phyloP scores from a whole-genome alignment of 768 basidiomycete genomes.

The Rhizopogon vinicolor region DNA sequence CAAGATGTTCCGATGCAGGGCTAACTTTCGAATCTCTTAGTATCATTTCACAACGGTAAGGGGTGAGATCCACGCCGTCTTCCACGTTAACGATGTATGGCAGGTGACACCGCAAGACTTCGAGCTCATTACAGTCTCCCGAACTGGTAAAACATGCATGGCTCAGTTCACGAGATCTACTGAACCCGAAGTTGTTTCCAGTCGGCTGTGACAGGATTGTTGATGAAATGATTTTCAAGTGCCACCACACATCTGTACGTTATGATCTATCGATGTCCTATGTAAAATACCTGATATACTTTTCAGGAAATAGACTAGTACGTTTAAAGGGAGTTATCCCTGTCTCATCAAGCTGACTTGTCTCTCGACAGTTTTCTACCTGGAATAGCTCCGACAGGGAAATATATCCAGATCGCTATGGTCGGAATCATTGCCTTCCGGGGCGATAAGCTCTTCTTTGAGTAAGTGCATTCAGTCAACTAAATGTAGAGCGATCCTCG shows the following conservation, averaged over 20 bases:
- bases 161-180: slow-evolving; percentile 3
- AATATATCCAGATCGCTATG: slow-evolving; percentile 35
- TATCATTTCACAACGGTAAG: slow-evolving; percentile 35
- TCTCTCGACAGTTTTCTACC: slow-evolving; percentile 20
- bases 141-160: slow-evolving; percentile 24
- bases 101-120: slow-evolving; percentile 38
- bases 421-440: slow-evolving; percentile 42
- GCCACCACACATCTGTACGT: slow-evolving; percentile 33
- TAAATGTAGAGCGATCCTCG: not conserved
- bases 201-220: slow-evolving; percentile 41
- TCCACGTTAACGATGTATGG: not conserved
- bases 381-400: slow-evolving; percentile 33
- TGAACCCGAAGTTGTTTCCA: slow-evolving; percentile 1
- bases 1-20: not conserved
- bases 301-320: slow-evolving; percentile 39
- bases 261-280: not conserved
- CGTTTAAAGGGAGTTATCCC: slow-evolving; percentile 3
- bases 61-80: not conserved
- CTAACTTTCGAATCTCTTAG: slow-evolving; percentile 11
- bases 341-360: not conserved
- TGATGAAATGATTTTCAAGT: slow-evolving; percentile 45
- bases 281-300: not conserved
- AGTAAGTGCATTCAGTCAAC: slow-evolving; percentile 25
- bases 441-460: slow-evolving; percentile 46
- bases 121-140: slow-evolving; percentile 36